A percentile compares a stretch with the other conserved stretches of the same genome.
Evolutionary conservation across 305 asterid species (phyloP).

Genomic region (Caryopteris hybrid): DNA sequence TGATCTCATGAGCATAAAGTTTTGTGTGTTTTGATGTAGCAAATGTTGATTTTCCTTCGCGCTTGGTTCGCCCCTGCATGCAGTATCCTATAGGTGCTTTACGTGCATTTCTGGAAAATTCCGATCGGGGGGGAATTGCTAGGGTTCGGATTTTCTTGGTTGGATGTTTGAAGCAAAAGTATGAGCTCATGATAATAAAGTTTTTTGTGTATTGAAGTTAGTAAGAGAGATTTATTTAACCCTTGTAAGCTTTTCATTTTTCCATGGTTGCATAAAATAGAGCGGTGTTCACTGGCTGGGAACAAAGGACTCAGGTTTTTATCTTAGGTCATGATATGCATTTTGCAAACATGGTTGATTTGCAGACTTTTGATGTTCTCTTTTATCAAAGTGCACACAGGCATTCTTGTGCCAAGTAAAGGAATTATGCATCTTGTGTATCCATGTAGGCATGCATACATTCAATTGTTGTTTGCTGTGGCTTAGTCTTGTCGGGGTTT

Average conservation of each 20-base stretch:
- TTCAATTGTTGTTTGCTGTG: background rate
- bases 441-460: background rate
- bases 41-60: too few species aligned
- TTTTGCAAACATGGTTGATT: background rate
- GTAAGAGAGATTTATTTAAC: background rate
- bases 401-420: background rate
- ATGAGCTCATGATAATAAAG: background rate
- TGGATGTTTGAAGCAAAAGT: background rate
- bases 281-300: background rate
- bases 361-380: background rate
- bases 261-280: background rate
- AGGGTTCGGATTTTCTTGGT: too few species aligned
- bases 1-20: slow-evolving; percentile 1
- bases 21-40: background rate
- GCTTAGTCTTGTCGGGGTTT: background rate
- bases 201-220: background rate
- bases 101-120: slow-evolving; percentile 2
- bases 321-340: background rate
- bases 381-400: too few species aligned
- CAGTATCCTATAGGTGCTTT: background rate
- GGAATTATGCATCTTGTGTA: background rate
- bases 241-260: background rate
- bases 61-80: too few species aligned
- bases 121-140: too few species aligned
- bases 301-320: background rate